Base-by-base conservation (phyloP, 176 grass and related monocot species). In the Phragmites australis region DNA sequence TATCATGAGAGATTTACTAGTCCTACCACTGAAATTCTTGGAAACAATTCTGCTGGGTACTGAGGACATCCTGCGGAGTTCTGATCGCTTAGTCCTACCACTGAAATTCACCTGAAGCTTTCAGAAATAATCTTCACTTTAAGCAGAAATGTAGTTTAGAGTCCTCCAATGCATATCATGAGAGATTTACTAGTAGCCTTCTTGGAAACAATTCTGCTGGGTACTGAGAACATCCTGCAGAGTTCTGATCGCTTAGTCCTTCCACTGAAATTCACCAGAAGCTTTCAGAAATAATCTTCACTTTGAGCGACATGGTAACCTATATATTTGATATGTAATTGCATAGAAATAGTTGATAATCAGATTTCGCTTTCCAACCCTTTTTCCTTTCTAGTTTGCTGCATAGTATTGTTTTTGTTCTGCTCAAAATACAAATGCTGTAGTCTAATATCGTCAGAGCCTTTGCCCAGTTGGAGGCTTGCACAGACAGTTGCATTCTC, bases 141-240 rank as follows among this genome's bases (percentile, higher is more conserved):
- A 10, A 57, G 55, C 11, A n/a, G n/a, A n/a, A n/a, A n/a, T n/a
- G 21, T 69, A 69, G 37, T 62, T 60, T 45, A 9, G 73, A 63
- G 55, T 65, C 31, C 34, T 52, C 25, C 45, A 23, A 34, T 56
- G 8, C 54, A 26, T 76, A 30, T 41, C 64, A 54, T 37, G 45
- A 39, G 44, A 60, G 64, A 37, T 54, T 51, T 40, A 53, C 45
- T 66, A 40, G 58, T 34, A 10, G 42, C 19, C 12, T 29, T 59
- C 73, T 70, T 54, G 15, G 11, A 54, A 78, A 55, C 65, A 55
- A 8, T 62, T 82, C 34, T 77, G 46, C 2, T 71, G 16, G 3
- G 26, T 54, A 15, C 72, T 23, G 11, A 11, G 18, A 72, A 44
- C 32, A 27, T 64, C 8, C 19, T 44, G 56, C 13, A 55, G 56